These are phyloP conservation scores for Lasiodiplodia citricola DNA, from an alignment of 2,329 filamentous ascomycete species.

Conservation along the genomic window DNA sequence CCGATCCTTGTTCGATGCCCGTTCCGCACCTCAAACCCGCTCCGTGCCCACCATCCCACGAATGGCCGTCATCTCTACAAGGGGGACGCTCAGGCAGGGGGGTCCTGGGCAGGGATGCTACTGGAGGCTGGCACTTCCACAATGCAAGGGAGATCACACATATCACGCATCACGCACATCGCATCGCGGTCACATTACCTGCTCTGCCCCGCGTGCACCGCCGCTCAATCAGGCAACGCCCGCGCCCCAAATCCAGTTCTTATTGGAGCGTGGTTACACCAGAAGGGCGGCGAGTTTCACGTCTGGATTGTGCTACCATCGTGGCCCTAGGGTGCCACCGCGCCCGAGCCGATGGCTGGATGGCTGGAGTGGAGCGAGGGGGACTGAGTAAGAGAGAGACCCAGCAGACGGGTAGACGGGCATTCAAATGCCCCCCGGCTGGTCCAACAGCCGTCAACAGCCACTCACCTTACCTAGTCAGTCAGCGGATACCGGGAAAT, in stretches of 20 bases:
- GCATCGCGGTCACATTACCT: slow-evolving; percentile 16
- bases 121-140: neutral
- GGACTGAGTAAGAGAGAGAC: neutral
- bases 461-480: neutral
- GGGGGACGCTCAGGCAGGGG: too few species aligned
- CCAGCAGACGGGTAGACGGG: neutral
- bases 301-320: slow-evolving; percentile 2
- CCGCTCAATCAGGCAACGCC: neutral
- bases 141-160: neutral
- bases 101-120: neutral
- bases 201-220: neutral
- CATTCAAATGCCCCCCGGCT: neutral
- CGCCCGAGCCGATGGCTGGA: neutral
- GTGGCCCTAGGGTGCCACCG: neutral
- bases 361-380: neutral
- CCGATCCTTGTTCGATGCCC: neutral
- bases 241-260: neutral
- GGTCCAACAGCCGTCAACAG: neutral
- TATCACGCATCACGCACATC: slow-evolving; percentile 2
- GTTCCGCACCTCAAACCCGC: neutral
- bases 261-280: neutral
- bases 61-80: neutral
- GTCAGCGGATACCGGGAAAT: neutral
- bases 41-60: neutral
- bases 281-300: neutral